These are phyloP conservation scores for Elsinoe fawcettii DNA, from an alignment of 2,329 filamentous ascomycete species.

Conservation along the genomic window DNA sequence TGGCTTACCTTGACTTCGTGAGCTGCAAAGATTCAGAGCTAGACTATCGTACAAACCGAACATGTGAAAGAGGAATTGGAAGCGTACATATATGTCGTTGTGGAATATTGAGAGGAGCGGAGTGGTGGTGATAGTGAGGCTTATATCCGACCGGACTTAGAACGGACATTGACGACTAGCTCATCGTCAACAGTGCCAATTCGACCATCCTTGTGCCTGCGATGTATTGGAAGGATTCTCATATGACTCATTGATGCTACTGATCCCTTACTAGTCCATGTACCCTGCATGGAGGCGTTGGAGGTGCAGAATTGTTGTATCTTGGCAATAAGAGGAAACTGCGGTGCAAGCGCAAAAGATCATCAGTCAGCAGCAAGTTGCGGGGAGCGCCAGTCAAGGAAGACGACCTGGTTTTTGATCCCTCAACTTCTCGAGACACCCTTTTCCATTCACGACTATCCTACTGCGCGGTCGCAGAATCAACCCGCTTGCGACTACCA, in stretches of 20 bases:
- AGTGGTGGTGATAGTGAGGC: not conserved
- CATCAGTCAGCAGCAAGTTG: not conserved
- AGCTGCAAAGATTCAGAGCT: too few species aligned
- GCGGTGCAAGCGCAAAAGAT: not conserved
- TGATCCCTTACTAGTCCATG: not conserved
- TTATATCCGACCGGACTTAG: not conserved
- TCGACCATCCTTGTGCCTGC: not conserved
- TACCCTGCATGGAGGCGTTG: not conserved
- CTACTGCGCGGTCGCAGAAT: not conserved
- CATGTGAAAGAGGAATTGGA: not conserved
- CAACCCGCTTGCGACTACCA: not conserved
- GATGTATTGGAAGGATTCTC: not conserved
- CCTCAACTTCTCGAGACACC: not conserved
- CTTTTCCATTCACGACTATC: not conserved
- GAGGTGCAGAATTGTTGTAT: not conserved
- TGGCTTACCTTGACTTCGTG: too few species aligned
- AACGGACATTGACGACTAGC: not conserved
- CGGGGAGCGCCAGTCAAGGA: not conserved
- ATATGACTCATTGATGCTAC: not conserved
- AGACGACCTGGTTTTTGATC: not conserved
- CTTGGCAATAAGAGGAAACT: not conserved
- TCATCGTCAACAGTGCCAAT: not conserved
- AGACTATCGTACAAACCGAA: too few species aligned
- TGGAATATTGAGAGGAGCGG: too few species aligned
- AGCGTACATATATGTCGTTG: too few species aligned